A percentile compares a stretch with the other conserved stretches of the same genome.
Evolutionary conservation across 176 grass and related monocot genomes (phyloP).

Genomic region (Musa troglodytarum): DNA sequence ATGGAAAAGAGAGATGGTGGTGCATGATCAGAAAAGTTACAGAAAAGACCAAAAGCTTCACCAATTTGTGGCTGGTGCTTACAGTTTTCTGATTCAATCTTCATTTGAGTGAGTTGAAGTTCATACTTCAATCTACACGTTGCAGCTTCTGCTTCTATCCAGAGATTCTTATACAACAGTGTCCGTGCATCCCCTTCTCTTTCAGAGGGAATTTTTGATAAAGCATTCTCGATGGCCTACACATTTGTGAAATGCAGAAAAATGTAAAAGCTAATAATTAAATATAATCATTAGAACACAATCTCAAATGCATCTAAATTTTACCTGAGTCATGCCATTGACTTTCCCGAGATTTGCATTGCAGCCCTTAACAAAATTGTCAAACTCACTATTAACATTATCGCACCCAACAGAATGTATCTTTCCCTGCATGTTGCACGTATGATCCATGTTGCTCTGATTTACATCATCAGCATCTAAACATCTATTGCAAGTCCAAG

Average conservation of each 20-base stretch:
- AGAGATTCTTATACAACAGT: constrained; percentile 56
- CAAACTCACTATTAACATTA: background rate
- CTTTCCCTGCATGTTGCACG: background rate
- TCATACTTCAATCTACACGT: constrained; percentile 72
- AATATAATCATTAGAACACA: background rate
- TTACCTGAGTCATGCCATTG: background rate
- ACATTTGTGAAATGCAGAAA: background rate
- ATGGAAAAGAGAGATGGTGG: background rate
- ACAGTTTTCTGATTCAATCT: constrained; percentile 17
- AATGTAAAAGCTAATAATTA: background rate
- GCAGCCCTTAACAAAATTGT: background rate
- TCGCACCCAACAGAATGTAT: background rate
- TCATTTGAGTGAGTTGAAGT: constrained; percentile 41
- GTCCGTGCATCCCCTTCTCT: constrained; percentile 33
- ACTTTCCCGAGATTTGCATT: background rate
- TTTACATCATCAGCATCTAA: background rate
- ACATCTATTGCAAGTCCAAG: background rate
- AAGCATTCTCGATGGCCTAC: constrained; percentile 44
- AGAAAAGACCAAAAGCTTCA: constrained; percentile 7
- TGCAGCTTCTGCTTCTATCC: constrained; percentile 73
- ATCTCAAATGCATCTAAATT: background rate
- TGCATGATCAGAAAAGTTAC: background rate
- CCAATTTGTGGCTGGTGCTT: constrained; percentile 7
- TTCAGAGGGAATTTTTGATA: constrained; percentile 29
- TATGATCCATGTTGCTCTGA: constrained; percentile 9